Evolutionary conservation across 2,329 filamentous ascomycete species (phyloP).

Genomic region (Pseudogymnoascus sp.): DNA sequence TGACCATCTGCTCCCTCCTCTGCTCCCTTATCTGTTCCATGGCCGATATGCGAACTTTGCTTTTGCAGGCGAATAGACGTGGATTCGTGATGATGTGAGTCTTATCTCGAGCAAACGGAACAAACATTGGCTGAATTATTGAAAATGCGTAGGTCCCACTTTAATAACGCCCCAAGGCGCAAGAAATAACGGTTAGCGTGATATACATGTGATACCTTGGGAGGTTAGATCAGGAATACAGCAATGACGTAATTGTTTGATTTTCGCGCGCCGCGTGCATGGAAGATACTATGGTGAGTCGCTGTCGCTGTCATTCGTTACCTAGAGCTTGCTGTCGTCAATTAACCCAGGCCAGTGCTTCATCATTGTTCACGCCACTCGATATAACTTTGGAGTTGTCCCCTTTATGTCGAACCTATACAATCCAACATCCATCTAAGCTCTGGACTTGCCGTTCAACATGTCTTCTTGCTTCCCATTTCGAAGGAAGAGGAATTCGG

Average conservation of each 20-base stretch:
- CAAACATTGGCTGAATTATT: neutral
- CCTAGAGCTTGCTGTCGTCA: neutral
- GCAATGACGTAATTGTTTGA: neutral
- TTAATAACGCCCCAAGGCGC: neutral
- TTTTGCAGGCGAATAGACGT: neutral
- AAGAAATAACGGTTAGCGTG: neutral
- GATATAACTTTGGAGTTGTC: neutral
- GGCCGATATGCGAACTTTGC: neutral
- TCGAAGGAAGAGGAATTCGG: slow-evolving; percentile 24
- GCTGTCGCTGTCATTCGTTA: neutral
- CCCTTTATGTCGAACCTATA: neutral
- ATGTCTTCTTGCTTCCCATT: slow-evolving; percentile 29
- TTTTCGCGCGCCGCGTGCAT: neutral
- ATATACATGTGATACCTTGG: slow-evolving; percentile 3
- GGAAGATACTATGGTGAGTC: neutral
- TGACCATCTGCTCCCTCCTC: slow-evolving; percentile 31
- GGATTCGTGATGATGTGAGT: neutral
- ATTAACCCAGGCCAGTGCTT: neutral
- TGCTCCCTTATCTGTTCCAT: slow-evolving; percentile 23
- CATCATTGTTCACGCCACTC: neutral
- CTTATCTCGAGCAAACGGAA: neutral
- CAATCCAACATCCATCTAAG: neutral
- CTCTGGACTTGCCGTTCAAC: slow-evolving; percentile 9
- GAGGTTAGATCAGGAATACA: neutral
- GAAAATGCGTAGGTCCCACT: neutral